Conservation (phyloP, 331 rosid species). For the Malus hybrid region DNA sequence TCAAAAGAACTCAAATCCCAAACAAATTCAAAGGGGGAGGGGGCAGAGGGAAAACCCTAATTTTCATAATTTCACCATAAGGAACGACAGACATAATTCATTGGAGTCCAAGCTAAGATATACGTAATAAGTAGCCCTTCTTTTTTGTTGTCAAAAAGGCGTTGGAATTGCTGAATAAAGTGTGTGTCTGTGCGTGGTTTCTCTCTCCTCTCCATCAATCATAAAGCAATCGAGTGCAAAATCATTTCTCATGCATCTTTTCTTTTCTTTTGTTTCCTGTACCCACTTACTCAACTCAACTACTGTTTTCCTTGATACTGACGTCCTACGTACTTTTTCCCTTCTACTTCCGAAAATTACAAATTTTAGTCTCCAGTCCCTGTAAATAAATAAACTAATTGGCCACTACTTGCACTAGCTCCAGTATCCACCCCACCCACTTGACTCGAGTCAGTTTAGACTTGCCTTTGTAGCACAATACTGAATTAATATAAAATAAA, state of each 20-base stretch:
- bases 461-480: background rate
- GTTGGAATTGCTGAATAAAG: conserved; percentile 32
- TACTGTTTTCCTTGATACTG: conserved; percentile 28
- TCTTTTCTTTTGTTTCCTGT: background rate
- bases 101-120: background rate
- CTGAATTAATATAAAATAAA: background rate
- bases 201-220: conserved; percentile 43
- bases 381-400: background rate
- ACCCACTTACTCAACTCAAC: background rate
- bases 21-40: background rate
- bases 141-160: conserved; percentile 31
- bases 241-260: conserved; percentile 46
- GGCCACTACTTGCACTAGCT: background rate
- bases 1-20: conserved; percentile 3
- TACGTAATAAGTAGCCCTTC: background rate
- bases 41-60: background rate
- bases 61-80: conserved; percentile 11
- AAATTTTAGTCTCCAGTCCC: background rate
- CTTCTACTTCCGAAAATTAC: background rate
- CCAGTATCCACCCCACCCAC: background rate
- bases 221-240: conserved; percentile 72
- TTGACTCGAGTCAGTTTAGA: background rate
- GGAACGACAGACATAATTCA: conserved; percentile 16
- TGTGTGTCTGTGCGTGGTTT: conserved; percentile 15
- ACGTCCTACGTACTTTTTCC: background rate